A percentile compares a stretch with the other conserved stretches of the same genome.
phyloP scores from a whole-genome alignment of 2,329 filamentous ascomycete genomes.

The Myriosclerotinia duriaeana region DNA sequence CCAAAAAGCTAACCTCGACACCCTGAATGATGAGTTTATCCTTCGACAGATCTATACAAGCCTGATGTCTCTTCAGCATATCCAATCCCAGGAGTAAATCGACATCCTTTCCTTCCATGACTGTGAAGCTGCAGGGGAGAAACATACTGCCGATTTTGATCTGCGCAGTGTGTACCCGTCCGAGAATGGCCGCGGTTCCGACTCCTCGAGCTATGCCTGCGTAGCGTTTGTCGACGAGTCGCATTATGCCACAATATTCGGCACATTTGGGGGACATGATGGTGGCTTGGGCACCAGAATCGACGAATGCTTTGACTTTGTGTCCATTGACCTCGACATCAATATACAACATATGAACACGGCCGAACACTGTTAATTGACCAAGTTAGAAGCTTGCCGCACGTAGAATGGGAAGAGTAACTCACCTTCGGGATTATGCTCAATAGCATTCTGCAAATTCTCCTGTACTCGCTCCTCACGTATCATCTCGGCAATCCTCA shows the following conservation, averaged over 20 bases:
- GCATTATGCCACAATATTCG: constrained; percentile 91
- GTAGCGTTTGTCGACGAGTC: constrained; percentile 88
- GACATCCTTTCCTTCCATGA: constrained; percentile 98
- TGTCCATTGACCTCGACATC: constrained; percentile 92
- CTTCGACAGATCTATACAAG: constrained; percentile 81
- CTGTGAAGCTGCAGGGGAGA: constrained; percentile 92
- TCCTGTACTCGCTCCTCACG: constrained; percentile 91
- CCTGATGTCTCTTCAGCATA: constrained; percentile 96
- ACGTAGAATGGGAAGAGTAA: constrained; percentile 25
- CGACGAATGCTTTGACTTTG: constrained; percentile 92
- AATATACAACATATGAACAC: constrained; percentile 95
- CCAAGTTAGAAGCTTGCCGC: constrained; percentile 22
- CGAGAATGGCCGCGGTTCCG: constrained; percentile 90
- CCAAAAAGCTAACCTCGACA: constrained; percentile 83
- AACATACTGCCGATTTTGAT: constrained; percentile 89
- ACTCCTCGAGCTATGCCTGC: constrained; percentile 90
- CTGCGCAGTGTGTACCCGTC: constrained; percentile 90
- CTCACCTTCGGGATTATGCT: constrained; percentile 93
- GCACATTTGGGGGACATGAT: constrained; percentile 97
- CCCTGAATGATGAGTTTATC: constrained; percentile 86
- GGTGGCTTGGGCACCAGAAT: constrained; percentile 94
- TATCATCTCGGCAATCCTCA: constrained; percentile 94
- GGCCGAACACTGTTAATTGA: constrained; percentile 71
- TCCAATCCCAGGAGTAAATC: constrained; percentile 90
- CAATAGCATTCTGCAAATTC: constrained; percentile 94